A percentile compares a stretch with the other conserved stretches of the same genome.
These are phyloP conservation scores for Aspergillus bertholletiae DNA, from an alignment of 495 filamentous ascomycete species.

Conservation along the genomic window DNA sequence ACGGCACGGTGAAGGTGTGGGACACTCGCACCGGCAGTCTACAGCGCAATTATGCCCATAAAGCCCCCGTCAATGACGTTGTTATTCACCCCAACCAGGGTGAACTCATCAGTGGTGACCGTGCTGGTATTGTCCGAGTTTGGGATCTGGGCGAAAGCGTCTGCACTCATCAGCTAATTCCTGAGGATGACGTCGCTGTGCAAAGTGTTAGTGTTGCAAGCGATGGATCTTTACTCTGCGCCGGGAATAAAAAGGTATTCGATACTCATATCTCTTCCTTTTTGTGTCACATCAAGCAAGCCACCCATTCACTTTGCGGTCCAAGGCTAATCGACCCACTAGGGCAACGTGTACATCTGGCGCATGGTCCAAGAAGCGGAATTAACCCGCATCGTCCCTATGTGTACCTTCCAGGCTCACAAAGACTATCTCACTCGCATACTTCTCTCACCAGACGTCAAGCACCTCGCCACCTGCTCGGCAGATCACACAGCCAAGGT, in stretches of 20 bases:
- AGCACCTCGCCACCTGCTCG: slow-evolving; percentile 94
- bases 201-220: slow-evolving; percentile 93
- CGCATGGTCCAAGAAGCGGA: slow-evolving; percentile 80
- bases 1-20: slow-evolving; percentile 98
- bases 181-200: slow-evolving; percentile 90
- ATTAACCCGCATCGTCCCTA: slow-evolving; percentile 80
- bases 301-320: background rate
- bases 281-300: background rate
- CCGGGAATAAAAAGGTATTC: slow-evolving; percentile 83
- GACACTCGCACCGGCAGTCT: slow-evolving; percentile 85
- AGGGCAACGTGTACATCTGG: slow-evolving; percentile 99
- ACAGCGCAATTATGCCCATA: slow-evolving; percentile 89
- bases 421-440: slow-evolving; percentile 92
- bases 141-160: slow-evolving; percentile 98
- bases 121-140: slow-evolving; percentile 85
- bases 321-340: background rate
- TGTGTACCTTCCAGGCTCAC: slow-evolving; percentile 91
- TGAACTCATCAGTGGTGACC: slow-evolving; percentile 93
- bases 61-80: slow-evolving; percentile 80
- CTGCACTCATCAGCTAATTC: slow-evolving; percentile 93
- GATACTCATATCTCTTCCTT: background rate
- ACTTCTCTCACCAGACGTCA: slow-evolving; percentile 93
- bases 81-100: slow-evolving; percentile 99
- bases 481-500: slow-evolving; percentile 98
- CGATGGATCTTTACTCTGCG: slow-evolving; percentile 90